These are phyloP conservation scores for Exophiala dermatitidis DNA, from an alignment of 2,329 filamentous ascomycete genomes.

Conservation along the genomic window DNA sequence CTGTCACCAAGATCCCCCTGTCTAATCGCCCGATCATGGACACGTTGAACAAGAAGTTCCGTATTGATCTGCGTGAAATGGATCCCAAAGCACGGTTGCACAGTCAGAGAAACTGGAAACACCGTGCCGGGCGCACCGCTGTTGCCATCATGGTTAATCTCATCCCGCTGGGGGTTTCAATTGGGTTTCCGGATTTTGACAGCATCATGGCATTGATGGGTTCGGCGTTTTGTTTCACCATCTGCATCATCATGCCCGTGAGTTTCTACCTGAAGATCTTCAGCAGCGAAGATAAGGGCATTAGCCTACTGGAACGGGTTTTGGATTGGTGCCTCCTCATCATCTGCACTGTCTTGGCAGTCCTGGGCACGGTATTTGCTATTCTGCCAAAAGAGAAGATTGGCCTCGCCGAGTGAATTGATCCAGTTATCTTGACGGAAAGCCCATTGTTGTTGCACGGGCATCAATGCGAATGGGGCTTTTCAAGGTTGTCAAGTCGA, in stretches of 20 bases:
- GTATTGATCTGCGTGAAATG: slow-evolving; percentile 54
- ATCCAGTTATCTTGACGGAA: no score
- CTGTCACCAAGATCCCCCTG: slow-evolving; percentile 87
- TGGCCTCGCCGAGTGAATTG: slow-evolving; percentile 36
- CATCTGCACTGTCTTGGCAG: slow-evolving; percentile 61
- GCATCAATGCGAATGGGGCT: no score
- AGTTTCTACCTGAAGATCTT: slow-evolving; percentile 89
- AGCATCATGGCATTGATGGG: slow-evolving; percentile 88
- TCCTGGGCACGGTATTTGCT: slow-evolving; percentile 77
- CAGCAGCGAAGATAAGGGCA: slow-evolving; percentile 62
- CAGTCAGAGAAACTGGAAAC: slow-evolving; percentile 44
- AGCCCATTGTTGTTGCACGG: no score
- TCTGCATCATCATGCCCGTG: slow-evolving; percentile 85
- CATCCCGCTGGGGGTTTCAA: slow-evolving; percentile 68
- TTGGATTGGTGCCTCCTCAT: slow-evolving; percentile 63
- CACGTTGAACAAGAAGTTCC: slow-evolving; percentile 72
- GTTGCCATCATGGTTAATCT: slow-evolving; percentile 61
- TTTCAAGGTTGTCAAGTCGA: no score
- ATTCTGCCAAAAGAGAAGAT: slow-evolving; percentile 74
- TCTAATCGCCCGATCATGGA: slow-evolving; percentile 77
- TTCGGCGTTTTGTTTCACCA: slow-evolving; percentile 82
- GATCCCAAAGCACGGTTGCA: slow-evolving; percentile 26
- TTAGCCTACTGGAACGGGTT: slow-evolving; percentile 56
- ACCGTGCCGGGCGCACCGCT: slow-evolving; percentile 51
- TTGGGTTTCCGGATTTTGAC: slow-evolving; percentile 71